phyloP scores from a whole-genome alignment of 352 stramenopile species.

The Phytophthora citrophthora region DNA sequence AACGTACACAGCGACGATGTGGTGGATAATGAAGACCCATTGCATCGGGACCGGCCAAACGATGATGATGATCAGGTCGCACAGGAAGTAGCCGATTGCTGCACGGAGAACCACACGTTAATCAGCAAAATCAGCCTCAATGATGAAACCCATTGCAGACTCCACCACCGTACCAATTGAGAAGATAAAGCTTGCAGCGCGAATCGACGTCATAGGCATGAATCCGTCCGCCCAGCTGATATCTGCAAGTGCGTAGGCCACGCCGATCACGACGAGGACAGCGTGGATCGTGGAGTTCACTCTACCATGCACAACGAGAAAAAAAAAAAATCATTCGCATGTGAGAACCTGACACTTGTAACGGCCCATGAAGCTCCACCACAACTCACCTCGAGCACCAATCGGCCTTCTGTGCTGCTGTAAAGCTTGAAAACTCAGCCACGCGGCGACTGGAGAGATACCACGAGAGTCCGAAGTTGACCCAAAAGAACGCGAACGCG shows the following conservation, averaged over 20 bases:
- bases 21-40: constrained; percentile 79
- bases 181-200: constrained; percentile 80
- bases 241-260: constrained; percentile 64
- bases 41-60: constrained; percentile 81
- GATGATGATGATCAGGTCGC: constrained; percentile 83
- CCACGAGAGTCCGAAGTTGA: constrained; percentile 70
- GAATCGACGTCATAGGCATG: constrained; percentile 77
- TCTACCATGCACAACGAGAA: constrained; percentile 29
- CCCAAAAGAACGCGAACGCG: constrained; percentile 77
- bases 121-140: neutral
- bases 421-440: constrained; percentile 68
- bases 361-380: too few species aligned
- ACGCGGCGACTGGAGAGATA: constrained; percentile 58
- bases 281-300: constrained; percentile 86
- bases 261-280: constrained; percentile 63
- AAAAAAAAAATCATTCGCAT: neutral
- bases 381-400: constrained; percentile 77
- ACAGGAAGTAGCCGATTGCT: constrained; percentile 85
- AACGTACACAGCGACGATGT: constrained; percentile 83
- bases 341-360: neutral
- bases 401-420: constrained; percentile 72
- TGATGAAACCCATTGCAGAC: constrained; percentile 3
- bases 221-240: constrained; percentile 72
- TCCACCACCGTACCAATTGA: constrained; percentile 59
- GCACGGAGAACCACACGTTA: constrained; percentile 14